These are phyloP conservation scores for Dalbergia oliveri DNA, from an alignment of 306 rosid species.

Conservation along the genomic window DNA sequence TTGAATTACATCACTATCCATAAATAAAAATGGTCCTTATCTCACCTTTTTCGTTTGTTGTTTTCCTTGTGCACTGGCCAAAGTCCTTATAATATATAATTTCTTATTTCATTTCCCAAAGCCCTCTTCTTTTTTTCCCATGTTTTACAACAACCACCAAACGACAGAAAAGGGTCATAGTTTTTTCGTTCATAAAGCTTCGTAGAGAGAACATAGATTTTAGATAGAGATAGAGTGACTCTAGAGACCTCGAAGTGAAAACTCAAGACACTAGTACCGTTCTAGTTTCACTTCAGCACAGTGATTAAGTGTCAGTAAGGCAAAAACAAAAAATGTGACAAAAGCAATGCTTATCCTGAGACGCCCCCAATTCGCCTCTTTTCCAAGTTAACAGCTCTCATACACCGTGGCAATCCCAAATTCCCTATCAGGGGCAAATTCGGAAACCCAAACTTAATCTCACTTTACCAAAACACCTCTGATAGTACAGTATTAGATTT, in stretches of 20 bases:
- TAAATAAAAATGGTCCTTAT: neutral
- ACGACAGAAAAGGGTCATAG: constrained; percentile 31
- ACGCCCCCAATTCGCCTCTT: constrained; percentile 32
- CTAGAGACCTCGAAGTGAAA: neutral
- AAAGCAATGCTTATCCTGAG: constrained; percentile 54
- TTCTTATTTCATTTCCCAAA: constrained; percentile 35
- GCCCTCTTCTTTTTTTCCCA: neutral
- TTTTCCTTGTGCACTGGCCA: constrained; percentile 3
- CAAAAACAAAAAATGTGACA: constrained; percentile 47
- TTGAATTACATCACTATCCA: constrained; percentile 2
- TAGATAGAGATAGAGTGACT: neutral
- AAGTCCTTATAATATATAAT: constrained; percentile 14
- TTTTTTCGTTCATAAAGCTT: constrained; percentile 21
- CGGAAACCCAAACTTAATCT: constrained; percentile 1
- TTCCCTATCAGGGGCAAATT: constrained; percentile 42
- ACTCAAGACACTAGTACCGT: neutral
- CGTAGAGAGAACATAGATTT: too few relatives aligned
- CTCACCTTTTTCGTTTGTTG: constrained; percentile 6
- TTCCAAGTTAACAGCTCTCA: constrained; percentile 51
- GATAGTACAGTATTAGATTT: too few relatives aligned
- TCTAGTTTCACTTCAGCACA: neutral
- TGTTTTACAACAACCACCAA: constrained; percentile 33
- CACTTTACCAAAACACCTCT: constrained; percentile 45
- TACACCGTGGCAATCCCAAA: constrained; percentile 69
- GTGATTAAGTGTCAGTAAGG: constrained; percentile 46